These are phyloP conservation scores for Lepiota venenata DNA, from an alignment of 768 basidiomycete species.

Conservation along the genomic window DNA sequence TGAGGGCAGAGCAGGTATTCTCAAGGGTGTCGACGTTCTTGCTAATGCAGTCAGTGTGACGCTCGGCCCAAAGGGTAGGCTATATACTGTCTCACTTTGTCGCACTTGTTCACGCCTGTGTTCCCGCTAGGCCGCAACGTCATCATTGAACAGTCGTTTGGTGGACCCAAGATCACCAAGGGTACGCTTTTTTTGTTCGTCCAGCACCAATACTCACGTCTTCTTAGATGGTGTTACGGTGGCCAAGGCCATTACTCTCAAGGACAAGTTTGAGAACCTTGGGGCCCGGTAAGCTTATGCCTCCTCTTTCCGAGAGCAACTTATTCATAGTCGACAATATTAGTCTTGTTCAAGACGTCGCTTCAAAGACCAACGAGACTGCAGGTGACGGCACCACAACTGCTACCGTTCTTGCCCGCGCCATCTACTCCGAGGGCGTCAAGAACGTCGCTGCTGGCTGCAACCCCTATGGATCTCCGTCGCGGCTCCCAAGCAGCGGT, in stretches of 20 bases:
- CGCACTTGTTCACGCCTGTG: conserved; percentile 9
- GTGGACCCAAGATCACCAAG: conserved; percentile 94
- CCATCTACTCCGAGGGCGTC: conserved; percentile 98
- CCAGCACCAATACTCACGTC: conserved; percentile 4
- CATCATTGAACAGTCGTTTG: conserved; percentile 93
- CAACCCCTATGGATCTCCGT: conserved; percentile 99
- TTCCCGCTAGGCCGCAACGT: conserved; percentile 79
- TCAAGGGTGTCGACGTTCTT: conserved; percentile 94
- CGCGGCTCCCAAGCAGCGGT: conserved; percentile 98
- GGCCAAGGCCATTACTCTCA: conserved; percentile 88
- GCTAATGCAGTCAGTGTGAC: conserved; percentile 97
- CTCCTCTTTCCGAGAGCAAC: neutral
- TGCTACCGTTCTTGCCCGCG: conserved; percentile 93
- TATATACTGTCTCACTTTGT: too few relatives aligned
- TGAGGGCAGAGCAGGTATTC: conserved; percentile 89
- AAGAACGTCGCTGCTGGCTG: conserved; percentile 99
- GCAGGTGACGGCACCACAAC: conserved; percentile 99
- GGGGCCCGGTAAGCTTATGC: conserved; percentile 76
- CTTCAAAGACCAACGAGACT: conserved; percentile 93
- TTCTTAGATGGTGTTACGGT: conserved; percentile 91
- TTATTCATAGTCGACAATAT: conserved; percentile 24
- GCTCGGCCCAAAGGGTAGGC: conserved; percentile 88
- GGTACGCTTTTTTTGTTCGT: conserved; percentile 41
- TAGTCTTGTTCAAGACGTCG: conserved; percentile 94
- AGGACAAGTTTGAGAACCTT: conserved; percentile 99